phyloP scores from a whole-genome alignment of 2,329 filamentous ascomycete species.

The Aspergillus sp. region DNA sequence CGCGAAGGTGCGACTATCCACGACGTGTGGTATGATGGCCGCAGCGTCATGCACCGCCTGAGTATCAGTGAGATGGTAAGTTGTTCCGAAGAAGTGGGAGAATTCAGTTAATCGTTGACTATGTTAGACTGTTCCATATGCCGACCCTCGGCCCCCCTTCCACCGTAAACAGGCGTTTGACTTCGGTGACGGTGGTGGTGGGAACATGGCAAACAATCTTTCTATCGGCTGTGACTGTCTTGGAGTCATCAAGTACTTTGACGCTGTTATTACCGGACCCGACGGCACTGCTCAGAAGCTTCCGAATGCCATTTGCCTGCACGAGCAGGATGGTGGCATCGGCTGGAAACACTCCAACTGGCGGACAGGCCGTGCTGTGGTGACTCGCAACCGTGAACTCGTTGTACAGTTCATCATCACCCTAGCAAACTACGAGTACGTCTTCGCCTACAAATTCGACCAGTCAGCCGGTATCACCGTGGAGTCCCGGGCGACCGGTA shows the following conservation, averaged over 20 bases:
- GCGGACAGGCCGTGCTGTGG: conserved; percentile 60
- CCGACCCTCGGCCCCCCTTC: conserved; percentile 63
- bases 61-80: conserved; percentile 66
- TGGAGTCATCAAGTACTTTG: conserved; percentile 67
- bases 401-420: conserved; percentile 67
- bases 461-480: conserved; percentile 64
- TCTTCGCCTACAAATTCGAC: conserved; percentile 51
- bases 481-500: conserved; percentile 68
- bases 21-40: conserved; percentile 65
- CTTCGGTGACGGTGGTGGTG: conserved; percentile 68
- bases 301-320: conserved; percentile 64
- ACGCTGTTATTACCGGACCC: conserved; percentile 53
- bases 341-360: conserved; percentile 70
- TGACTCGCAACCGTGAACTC: conserved; percentile 61
- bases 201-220: conserved; percentile 69
- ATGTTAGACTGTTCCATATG: conserved; percentile 58
- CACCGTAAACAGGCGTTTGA: conserved; percentile 72
- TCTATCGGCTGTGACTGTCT: conserved; percentile 49
- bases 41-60: conserved; percentile 66
- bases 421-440: conserved; percentile 51
- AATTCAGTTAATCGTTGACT: neutral
- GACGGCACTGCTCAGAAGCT: conserved; percentile 56
- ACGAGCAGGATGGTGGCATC: conserved; percentile 66
- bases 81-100: neutral
- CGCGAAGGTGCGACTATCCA: conserved; percentile 70